Evolutionary conservation across 495 filamentous ascomycete species (phyloP), one percentile per base, ranked within the genome.

Genomic region (Hypoxylon intermedium): DNA sequence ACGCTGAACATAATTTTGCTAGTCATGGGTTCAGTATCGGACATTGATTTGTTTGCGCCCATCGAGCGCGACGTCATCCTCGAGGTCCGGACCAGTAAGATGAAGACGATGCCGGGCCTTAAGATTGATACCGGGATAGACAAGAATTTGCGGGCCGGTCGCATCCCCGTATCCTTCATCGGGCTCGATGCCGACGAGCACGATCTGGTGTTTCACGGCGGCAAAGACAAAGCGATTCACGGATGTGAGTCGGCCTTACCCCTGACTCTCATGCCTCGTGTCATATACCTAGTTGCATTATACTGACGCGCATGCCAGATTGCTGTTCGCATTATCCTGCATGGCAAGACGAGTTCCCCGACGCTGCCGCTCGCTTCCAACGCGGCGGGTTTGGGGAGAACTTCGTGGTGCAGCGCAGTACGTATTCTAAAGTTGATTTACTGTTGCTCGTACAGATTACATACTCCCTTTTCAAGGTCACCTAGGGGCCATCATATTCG

Each of bases 311-410:
- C 1, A 7, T 6, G 24, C 0, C 11, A 80, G 78, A 85, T 54
- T 83, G 75, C 70, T 77, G 74, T 12, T 63, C 75, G 0, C 83
- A 85, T 66, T 86, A 86, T 67, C 36, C 69, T 0, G n/a, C 40
- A 6, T 84, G 82, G 80, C 63, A 63, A 7, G 24, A 64, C 2
- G 77, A 82, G 28, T 77, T 75, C 50, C 77, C 79, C 9, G 48
- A 73, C 0, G 74, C 74, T 2, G 72, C 75, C 2, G 37, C 72
- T 0, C 63, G 60, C 9, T 85, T 86, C 54, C 40, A 68, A 9
- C 71, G 75, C 1, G 83, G 83, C 24, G 80, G 73, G 1, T 85
- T 85, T 59, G 83, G 83, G 16, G 83, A 86, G 68, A 86, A 86
- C 56, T 69, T 86, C 1, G 79, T 83, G 15, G 72, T 69, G 7